Conservation (phyloP, 1,284 basidiomycete genomes). For the Grifola frondosa region DNA sequence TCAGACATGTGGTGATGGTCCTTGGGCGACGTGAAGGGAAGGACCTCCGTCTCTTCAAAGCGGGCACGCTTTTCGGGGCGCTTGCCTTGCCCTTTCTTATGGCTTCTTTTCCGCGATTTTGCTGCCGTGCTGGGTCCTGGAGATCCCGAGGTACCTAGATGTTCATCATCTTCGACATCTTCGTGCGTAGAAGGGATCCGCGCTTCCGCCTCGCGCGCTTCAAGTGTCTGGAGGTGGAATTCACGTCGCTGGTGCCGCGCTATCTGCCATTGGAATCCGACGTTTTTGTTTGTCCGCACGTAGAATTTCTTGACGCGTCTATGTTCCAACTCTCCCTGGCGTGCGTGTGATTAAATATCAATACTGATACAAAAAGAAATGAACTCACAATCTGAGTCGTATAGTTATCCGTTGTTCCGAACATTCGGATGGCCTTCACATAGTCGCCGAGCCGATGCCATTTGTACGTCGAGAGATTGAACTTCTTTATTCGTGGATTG, state of each 20-base stretch:
- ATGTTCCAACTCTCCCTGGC: neutral
- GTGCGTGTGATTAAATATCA: neutral
- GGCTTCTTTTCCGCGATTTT: too few relatives aligned
- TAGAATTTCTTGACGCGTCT: neutral
- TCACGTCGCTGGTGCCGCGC: slow-evolving; percentile 15
- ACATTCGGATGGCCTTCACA: neutral
- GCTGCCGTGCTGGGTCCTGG: too few relatives aligned
- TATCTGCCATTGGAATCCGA: neutral
- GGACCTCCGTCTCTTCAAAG: too few relatives aligned
- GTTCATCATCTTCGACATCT: too few relatives aligned
- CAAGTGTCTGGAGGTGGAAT: too few relatives aligned
- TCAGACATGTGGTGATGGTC: too few relatives aligned
- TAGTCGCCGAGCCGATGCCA: slow-evolving; percentile 6
- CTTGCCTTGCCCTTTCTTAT: too few relatives aligned
- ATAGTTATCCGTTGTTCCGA: neutral
- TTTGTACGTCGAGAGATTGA: slow-evolving; percentile 3
- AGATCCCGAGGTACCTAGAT: too few relatives aligned
- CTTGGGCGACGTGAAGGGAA: too few relatives aligned
- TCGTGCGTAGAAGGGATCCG: too few relatives aligned
- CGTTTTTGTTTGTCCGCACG: neutral
- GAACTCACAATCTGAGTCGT: neutral
- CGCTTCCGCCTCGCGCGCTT: too few relatives aligned
- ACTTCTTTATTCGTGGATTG: slow-evolving; percentile 1
- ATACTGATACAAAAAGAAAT: neutral
- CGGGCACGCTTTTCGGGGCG: too few relatives aligned